Evolutionary conservation across 148 eudicot genomes (phyloP).

Genomic region (Vaccinium macrocarpon): DNA sequence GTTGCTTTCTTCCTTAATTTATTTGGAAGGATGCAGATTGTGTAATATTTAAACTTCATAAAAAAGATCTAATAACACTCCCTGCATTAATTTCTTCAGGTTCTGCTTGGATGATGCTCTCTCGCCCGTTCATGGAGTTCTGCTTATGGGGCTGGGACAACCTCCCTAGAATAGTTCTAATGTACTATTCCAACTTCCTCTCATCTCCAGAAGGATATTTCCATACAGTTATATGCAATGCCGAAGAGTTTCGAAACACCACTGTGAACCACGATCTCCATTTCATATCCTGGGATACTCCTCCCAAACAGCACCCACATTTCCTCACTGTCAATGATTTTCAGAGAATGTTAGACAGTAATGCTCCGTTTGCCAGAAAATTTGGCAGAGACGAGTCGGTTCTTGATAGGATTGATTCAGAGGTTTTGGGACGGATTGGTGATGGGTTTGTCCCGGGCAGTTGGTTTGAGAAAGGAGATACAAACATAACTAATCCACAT

Average conservation of each 20-base stretch:
- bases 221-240: constrained; percentile 75
- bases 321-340: constrained; percentile 47
- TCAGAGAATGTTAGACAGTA: constrained; percentile 55
- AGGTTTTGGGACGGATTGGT: constrained; percentile 40
- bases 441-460: constrained; percentile 60
- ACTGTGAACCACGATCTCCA: constrained; percentile 75
- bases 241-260: constrained; percentile 59
- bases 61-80: background rate
- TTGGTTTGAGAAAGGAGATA: constrained; percentile 37
- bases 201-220: constrained; percentile 80
- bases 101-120: constrained; percentile 85
- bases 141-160: constrained; percentile 77
- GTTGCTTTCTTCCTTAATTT: constrained; percentile 1
- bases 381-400: constrained; percentile 44
- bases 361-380: constrained; percentile 69
- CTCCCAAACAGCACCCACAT: constrained; percentile 79
- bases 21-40: background rate
- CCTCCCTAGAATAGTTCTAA: constrained; percentile 56
- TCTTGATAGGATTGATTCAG: constrained; percentile 60
- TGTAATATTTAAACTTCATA: background rate
- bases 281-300: constrained; percentile 76
- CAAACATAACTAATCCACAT: constrained; percentile 18
- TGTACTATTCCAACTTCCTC: constrained; percentile 74
- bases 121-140: constrained; percentile 69
- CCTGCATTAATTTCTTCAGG: constrained; percentile 34